Conservation (phyloP, 345 rosid genomes). For the Brassica cretica region DNA sequence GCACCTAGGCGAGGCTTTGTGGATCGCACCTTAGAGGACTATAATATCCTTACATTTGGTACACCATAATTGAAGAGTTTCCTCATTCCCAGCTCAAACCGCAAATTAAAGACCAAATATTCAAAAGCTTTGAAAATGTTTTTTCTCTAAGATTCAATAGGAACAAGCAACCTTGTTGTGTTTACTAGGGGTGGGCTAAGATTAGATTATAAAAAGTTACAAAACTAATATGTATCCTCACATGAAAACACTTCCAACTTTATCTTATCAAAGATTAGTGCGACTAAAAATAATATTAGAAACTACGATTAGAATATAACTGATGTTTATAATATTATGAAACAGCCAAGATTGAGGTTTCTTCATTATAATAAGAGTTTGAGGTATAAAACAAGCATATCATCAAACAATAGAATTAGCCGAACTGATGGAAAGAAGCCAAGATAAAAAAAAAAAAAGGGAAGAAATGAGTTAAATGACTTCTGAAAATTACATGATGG, state of each 20-base stretch:
- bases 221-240: not conserved
- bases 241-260: not conserved
- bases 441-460: not conserved
- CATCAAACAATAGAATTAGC: not conserved
- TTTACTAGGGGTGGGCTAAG: not conserved
- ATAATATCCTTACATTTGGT: not conserved
- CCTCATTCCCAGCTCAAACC: not conserved
- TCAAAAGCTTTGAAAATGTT: not conserved
- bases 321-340: not conserved
- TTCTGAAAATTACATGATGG: not conserved
- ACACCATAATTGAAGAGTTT: not conserved
- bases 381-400: not conserved
- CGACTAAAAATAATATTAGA: not conserved
- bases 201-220: not conserved
- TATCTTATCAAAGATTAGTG: not conserved
- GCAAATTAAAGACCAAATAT: not conserved
- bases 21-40: not conserved
- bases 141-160: not conserved
- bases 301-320: not conserved
- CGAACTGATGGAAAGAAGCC: not conserved
- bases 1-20: too few species aligned
- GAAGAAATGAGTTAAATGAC: slow-evolving; percentile 1
- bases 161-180: not conserved
- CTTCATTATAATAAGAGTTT: not conserved
- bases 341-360: not conserved